Percentiles rank a stretch among this genome's conserved stretches.
Evolutionary conservation across 306 rosid genomes (phyloP).

Genomic region (Benincasa hispida): DNA sequence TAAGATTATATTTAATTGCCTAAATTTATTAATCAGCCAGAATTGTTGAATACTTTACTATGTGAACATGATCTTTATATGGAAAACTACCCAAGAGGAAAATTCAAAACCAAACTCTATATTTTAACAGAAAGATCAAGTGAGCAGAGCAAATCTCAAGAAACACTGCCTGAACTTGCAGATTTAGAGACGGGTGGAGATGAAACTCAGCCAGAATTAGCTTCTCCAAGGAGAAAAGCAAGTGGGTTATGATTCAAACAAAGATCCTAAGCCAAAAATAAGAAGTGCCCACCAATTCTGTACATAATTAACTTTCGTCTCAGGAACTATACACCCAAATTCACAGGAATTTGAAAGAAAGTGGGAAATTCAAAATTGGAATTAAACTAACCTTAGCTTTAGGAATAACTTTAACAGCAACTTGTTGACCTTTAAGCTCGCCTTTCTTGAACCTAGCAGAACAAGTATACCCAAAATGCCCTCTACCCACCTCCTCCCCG

Average conservation of each 20-base stretch:
- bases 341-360: neutral
- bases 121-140: neutral
- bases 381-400: constrained; percentile 66
- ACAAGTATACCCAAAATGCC: constrained; percentile 99
- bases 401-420: constrained; percentile 88
- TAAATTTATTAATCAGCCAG: neutral
- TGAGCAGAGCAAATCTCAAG: neutral
- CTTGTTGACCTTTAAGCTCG: constrained; percentile 76
- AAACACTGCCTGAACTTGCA: neutral
- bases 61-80: neutral
- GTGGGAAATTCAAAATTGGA: constrained; percentile 1
- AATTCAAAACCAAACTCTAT: constrained; percentile 1
- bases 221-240: neutral
- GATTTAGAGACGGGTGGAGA: neutral
- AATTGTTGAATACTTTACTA: neutral
- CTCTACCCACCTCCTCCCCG: constrained; percentile 90
- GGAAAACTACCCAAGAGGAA: neutral
- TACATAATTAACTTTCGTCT: neutral
- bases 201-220: neutral
- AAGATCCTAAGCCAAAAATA: neutral
- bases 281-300: neutral
- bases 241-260: neutral
- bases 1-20: neutral
- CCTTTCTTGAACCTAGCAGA: constrained; percentile 93
- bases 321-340: neutral